A percentile compares a stretch with the other conserved stretches of the same genome.
Conservation (phyloP, 164 flowering plant species). For the Vitis cinerea region DNA sequence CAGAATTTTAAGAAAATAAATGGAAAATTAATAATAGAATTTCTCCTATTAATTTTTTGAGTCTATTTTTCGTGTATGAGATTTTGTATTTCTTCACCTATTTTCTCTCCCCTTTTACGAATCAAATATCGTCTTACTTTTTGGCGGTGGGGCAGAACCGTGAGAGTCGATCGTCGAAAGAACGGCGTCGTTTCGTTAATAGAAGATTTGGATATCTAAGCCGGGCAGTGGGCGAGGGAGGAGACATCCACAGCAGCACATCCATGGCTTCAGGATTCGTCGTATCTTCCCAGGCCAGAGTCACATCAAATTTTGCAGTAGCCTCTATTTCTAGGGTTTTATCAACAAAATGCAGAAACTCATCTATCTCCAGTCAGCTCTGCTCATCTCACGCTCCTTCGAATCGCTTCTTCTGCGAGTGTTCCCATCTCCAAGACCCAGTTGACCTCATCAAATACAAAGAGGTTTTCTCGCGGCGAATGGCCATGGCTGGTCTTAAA, state of each 20-base stretch:
- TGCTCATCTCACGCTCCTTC: background rate
- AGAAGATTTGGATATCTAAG: too few relatives aligned
- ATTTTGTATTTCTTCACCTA: too few relatives aligned
- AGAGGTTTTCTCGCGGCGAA: conserved; percentile 52
- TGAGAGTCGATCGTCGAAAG: too few relatives aligned
- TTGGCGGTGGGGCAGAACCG: too few relatives aligned
- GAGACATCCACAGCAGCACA: conserved; percentile 2
- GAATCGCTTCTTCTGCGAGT: conserved; percentile 32
- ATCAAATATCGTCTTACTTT: too few relatives aligned
- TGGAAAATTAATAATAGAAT: too few relatives aligned
- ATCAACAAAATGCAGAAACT: background rate
- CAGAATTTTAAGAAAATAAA: too few relatives aligned
- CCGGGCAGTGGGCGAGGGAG: too few relatives aligned
- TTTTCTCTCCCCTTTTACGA: too few relatives aligned
- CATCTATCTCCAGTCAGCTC: conserved; percentile 3
- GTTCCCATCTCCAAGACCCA: conserved; percentile 14
- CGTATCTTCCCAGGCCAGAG: conserved; percentile 7
- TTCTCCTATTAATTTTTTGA: too few relatives aligned
- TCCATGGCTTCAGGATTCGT: conserved; percentile 16
- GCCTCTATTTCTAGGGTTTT: conserved; percentile 4
- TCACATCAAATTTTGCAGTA: background rate
- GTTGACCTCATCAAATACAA: conserved; percentile 37
- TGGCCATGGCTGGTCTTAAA: conserved; percentile 80
- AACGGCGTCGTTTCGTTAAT: too few relatives aligned
- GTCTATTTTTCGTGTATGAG: too few relatives aligned